Evolutionary conservation across 139 green algal species (phyloP), one percentile per base, ranked within the genome.

Genomic region (Picochlorum costavermella): DNA sequence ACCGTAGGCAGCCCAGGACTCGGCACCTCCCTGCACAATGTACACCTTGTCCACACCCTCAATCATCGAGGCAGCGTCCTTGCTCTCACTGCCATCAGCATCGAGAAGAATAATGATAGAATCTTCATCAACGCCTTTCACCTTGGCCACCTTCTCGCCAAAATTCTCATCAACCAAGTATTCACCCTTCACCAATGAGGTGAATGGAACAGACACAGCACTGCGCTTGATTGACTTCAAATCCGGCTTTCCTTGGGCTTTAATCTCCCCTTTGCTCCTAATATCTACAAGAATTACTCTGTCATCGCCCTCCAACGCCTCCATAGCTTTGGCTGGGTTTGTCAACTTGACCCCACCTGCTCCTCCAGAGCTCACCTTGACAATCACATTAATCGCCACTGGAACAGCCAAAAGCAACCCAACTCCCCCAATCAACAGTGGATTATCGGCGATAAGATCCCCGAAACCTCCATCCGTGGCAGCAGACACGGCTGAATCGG

Each of bases 81-180:
- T 44, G 9, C 53, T 26, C 49, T 70, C 58, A 6, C 28, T 29
- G 12, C 77, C 75, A 29, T 56, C 66, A 49, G 53, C 48, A 63
- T 83, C 76, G 2, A 83, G 26, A 5, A 83, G 59, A 49, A 83
- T 68, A 30, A 83, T 44, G 17, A 60, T 43, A 11, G 14, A 59
- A 6, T 70, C 69, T 16, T 70, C 69, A 45, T 28, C 23, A 29
- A 82, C 33, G 1, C 45, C 58, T 45, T 48, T 53, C 26, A 77
- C n/a, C 33, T 65, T 71, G 40, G 60, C 70, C 1, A 79, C 56
- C 63, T 76, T 75, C 17, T 65, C 57, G 2, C 37, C 66, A 63
- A 82, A 83, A 12, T 33, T 56, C 20, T 71, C 66, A 20, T 75
- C 69, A 6, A 76, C 33, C 17, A 64, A 25, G 0, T 56, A 44